Conservation (phyloP, 768 basidiomycete species). For the Mycena filopes region DNA sequence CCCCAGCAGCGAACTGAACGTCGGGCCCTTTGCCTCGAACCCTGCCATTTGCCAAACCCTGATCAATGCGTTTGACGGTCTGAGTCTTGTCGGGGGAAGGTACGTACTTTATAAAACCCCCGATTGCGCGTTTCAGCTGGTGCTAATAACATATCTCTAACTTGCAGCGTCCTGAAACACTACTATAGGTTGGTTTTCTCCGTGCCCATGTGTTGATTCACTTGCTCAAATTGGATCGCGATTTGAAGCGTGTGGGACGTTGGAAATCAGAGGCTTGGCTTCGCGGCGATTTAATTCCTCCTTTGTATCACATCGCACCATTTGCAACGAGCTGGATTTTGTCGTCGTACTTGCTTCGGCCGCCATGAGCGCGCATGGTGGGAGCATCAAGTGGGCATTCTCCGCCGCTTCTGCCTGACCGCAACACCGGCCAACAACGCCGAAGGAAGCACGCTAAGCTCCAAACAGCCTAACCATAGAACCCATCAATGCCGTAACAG, state of each 20-base stretch:
- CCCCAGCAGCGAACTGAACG: constrained; percentile 65
- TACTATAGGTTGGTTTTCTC: constrained; percentile 49
- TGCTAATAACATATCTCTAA: background rate
- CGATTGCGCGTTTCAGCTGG: background rate
- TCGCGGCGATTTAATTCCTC: constrained; percentile 49
- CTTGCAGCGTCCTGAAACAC: constrained; percentile 59
- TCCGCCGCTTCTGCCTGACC: background rate
- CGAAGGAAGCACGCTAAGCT: constrained; percentile 8
- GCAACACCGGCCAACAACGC: background rate
- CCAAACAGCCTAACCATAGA: background rate
- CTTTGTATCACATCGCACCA: background rate
- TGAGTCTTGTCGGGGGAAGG: constrained; percentile 62
- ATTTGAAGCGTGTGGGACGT: constrained; percentile 62
- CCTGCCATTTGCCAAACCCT: constrained; percentile 64
- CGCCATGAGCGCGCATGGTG: too few species aligned
- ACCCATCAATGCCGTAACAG: constrained; percentile 5
- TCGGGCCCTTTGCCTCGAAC: constrained; percentile 65
- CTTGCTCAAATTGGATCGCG: background rate
- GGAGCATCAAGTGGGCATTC: background rate
- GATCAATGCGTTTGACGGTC: constrained; percentile 67
- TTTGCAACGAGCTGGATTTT: background rate
- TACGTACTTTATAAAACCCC: too few species aligned
- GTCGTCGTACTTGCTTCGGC: too few species aligned
- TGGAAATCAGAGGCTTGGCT: constrained; percentile 59
- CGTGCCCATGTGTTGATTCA: background rate